Conservation (phyloP, 1,284 basidiomycete genomes). For the Cryptococcus hybrid region DNA sequence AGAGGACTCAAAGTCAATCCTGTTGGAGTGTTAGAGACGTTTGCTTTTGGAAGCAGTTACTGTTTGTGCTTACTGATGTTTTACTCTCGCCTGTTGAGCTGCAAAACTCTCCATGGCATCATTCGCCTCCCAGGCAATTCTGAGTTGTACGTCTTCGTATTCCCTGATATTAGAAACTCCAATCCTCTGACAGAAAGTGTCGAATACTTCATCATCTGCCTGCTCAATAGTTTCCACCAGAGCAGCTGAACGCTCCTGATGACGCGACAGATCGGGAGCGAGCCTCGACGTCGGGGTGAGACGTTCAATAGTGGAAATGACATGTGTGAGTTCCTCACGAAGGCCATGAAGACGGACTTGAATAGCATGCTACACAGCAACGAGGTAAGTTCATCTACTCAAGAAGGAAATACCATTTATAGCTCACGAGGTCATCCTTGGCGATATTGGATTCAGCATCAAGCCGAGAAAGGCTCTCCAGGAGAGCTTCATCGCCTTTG, state of each 20-base stretch:
- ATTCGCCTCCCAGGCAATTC: conserved; percentile 79
- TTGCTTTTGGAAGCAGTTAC: too few relatives aligned
- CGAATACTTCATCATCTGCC: conserved; percentile 81
- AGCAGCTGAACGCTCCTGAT: conserved; percentile 58
- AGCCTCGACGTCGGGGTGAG: conserved; percentile 64
- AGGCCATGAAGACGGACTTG: conserved; percentile 34
- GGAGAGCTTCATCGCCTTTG: conserved; percentile 75
- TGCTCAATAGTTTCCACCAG: conserved; percentile 64
- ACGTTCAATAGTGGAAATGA: conserved; percentile 67
- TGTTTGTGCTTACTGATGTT: conserved; percentile 68
- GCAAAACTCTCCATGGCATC: conserved; percentile 81
- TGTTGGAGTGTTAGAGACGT: conserved; percentile 37
- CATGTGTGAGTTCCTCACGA: conserved; percentile 64
- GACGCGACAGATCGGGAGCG: conserved; percentile 15
- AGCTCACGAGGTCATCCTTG: conserved; percentile 76
- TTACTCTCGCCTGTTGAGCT: conserved; percentile 81
- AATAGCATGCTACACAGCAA: conserved; percentile 21
- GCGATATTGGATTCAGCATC: conserved; percentile 71
- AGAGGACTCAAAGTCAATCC: conserved; percentile 74
- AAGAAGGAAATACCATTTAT: neutral
- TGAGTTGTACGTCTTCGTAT: conserved; percentile 90
- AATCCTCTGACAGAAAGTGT: conserved; percentile 75
- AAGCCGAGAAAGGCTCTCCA: conserved; percentile 72
- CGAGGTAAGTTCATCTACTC: neutral
- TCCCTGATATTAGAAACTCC: conserved; percentile 82